A percentile compares a stretch with the other conserved stretches of the same genome.
These are phyloP conservation scores for Pythium grandisporangium DNA, from an alignment of 352 stramenopile genomes.

Conservation along the genomic window DNA sequence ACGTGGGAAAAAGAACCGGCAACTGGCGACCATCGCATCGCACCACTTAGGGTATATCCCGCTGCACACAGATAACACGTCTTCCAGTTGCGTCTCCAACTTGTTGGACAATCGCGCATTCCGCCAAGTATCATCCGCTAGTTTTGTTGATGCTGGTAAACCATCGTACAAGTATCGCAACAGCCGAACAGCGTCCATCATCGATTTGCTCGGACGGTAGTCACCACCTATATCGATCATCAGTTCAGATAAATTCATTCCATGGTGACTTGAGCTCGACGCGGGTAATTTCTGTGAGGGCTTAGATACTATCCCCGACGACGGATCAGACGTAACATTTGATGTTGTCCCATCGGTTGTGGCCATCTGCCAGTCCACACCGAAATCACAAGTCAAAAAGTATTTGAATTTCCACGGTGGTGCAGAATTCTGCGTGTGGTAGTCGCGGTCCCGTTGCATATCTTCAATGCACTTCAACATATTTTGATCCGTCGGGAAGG, in stretches of 20 bases:
- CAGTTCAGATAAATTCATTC: not conserved
- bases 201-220: not conserved
- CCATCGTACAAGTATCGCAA: not conserved
- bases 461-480: slow-evolving; percentile 71
- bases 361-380: slow-evolving; percentile 37
- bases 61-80: slow-evolving; percentile 77
- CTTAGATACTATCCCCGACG: no score
- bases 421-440: not conserved
- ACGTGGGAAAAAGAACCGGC: slow-evolving; percentile 76
- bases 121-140: slow-evolving; percentile 32
- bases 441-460: slow-evolving; percentile 12
- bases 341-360: not conserved
- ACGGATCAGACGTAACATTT: not conserved
- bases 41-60: slow-evolving; percentile 77
- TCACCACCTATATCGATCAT: no score
- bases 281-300: not conserved
- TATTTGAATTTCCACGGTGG: slow-evolving; percentile 70
- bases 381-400: slow-evolving; percentile 61
- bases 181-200: not conserved
- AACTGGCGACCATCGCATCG: slow-evolving; percentile 61
- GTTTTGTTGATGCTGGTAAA: slow-evolving; percentile 15
- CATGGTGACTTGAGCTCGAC: not conserved
- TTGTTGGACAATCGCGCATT: slow-evolving; percentile 76
- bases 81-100: slow-evolving; percentile 65
- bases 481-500: slow-evolving; percentile 61